Evolutionary conservation across 2,329 filamentous ascomycete species (phyloP), one percentile per base, ranked within the genome.

Genomic region (Hypoxylon rubiginosum): DNA sequence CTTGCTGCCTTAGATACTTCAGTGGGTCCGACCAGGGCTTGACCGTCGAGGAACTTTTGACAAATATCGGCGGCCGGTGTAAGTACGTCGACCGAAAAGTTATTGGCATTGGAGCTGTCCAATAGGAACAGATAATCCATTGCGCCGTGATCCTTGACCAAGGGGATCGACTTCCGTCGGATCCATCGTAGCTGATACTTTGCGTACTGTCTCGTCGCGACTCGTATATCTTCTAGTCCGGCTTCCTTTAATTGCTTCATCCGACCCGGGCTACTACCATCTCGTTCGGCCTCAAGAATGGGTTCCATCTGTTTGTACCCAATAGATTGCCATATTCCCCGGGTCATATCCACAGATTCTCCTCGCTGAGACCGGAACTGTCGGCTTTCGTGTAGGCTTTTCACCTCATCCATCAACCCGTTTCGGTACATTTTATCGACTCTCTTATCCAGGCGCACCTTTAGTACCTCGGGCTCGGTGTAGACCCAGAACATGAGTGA

Each of bases 261-360:
- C 3, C 86, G 82, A 64, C 73, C 56, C 43, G 68, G 52, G 28
- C 72, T 66, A 57, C 68, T 59, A 7, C 70, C 72, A 62, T 77
- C 66, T 69, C 79, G 72, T 13, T 82, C 64, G 1, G 86, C 85
- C 1, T 80, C 73, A 24, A 94, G 81, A 74, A 94, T 97, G 0
- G 88, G 84, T 62, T 92, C 86, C 75, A 98, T 91, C 75, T 99
- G 93, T 77, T 97, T 97, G 80, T 94, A 97, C 0, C 96, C 96
- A 67, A 99, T 99, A 0, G 94, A 96, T 57, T 97, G 92, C 94
- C 95, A 99, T 46, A 99, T 97, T 0, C 96, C 97, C 57, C 90
- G 89, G 1, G 88, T 92, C 69, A 88, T 85, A 74, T 98, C 93
- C 1, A 96, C 79, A 0, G 78, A 69, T 1, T 83, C 78, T 0